Evolutionary conservation across 768 basidiomycete species (phyloP), one percentile per base, ranked within the genome.

Genomic region (Mycena pura): DNA sequence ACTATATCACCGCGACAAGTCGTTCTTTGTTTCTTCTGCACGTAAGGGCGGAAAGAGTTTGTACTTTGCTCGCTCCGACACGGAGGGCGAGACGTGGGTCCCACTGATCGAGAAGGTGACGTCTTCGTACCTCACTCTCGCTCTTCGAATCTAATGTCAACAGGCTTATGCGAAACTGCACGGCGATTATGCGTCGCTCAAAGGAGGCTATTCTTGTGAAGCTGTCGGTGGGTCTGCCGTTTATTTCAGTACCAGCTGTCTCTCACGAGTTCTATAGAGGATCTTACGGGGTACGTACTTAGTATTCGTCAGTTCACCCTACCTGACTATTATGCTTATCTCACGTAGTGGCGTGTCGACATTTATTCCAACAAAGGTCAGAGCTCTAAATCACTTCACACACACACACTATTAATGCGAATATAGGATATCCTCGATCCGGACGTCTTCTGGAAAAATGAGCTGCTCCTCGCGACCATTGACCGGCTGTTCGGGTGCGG

Each of bases 221-320:
- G 85, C 80, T 0, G 77, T 85, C 13, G 64, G 64, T 66, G 46
- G 25, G 48, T 62, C 11, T 11, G 8, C 2, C 9, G 13, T 40
- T 2, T 3, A 17, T 21, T 5, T 24, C 21, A 32, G 32, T 10
- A 10, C 29, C 21, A 14, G 11, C 22, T 24, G 13, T 34, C 4
- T 31, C 15, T 39, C 2, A 32, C 17, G 19, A 22, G 21, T 55
- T 21, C 21, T 5, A 29, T 34, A 66, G 84, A 86, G 66, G 84
- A 86, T 69, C 69, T 87, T 52, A 85, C 84, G 22, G 84, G 85
- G 84, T 84, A 57, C 39, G 77, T n/a, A n/a, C n/a, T n/a, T n/a
- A n/a, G n/a, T n/a, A n/a, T n/a, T 17, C 39, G 49, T 29, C 22
- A 2, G 9, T n/a, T 46, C 11, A 17, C 22, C 10, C n/a, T 21